Base-by-base conservation (phyloP, 345 rosid species). In the Corymbia maculata region DNA sequence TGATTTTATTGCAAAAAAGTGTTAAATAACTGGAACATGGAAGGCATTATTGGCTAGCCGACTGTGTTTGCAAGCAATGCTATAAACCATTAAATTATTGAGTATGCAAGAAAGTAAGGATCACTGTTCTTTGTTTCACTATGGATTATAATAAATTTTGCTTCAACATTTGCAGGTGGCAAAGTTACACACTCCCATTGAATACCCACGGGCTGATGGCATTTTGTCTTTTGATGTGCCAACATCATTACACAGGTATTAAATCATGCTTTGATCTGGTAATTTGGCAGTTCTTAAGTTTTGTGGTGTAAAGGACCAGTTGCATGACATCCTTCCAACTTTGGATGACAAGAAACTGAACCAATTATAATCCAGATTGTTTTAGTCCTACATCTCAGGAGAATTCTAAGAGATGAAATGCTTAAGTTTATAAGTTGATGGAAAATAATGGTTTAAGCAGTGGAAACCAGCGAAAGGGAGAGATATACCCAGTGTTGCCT, bases 201-300 rank as follows among this genome's bases (percentile, higher is more conserved):
- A 94, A 64, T 96, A 97, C 92, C 95, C 98, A 30, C 95, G 95
- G 88, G 98, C 99, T 85, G 99, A 97, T 91, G 98, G 99, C 42
- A 89, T 93, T 89, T 87, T 97, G 82, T 95, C 99, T 36, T 96
- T 97, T 90, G 99, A 97, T 85, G 91, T 97, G 88, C 97, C 96
- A 87, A 97, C 98, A 26, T 97, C 99, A 85, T 89, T 97, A 90
- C 97, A 97, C 96, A 97, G 98, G 99, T 97, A 85, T 26, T 75
- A 19, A 36, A 75, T 75, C 82, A 36, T 42, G 49, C 49, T 17
- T 70, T 44, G 47, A 2, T 70, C 47, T 36, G 80, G 80, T 36
- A 70, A 36, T 36, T 90, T 87, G 61, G 57, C 32, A 64, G 55
- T 4, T 53, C 51, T 30, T 26, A 52, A 87, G 42, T 85, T 12